A percentile compares a stretch with the other conserved stretches of the same genome.
These are phyloP conservation scores for Talaromyces sp. DNA, from an alignment of 2,329 filamentous ascomycete genomes.

Conservation along the genomic window DNA sequence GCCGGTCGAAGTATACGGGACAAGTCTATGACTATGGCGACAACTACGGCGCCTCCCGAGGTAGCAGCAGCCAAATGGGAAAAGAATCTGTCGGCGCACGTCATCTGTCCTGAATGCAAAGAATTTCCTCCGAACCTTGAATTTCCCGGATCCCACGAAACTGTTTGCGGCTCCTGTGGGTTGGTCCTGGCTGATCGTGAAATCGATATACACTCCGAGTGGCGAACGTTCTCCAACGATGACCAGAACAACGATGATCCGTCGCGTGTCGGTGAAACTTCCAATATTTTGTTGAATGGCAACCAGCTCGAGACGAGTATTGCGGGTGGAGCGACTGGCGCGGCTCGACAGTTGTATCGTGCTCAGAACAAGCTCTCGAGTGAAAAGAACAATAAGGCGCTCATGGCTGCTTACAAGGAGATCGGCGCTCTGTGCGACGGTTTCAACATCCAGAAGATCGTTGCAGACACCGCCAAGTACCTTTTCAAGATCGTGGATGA, in stretches of 20 bases:
- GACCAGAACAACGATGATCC: conserved; percentile 96
- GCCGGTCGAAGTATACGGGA: not conserved
- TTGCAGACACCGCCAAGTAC: conserved; percentile 87
- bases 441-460: conserved; percentile 75
- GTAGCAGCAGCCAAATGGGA: conserved; percentile 56
- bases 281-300: conserved; percentile 85
- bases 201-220: conserved; percentile 94
- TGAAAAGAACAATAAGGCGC: conserved; percentile 78
- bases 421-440: conserved; percentile 85
- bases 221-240: conserved; percentile 98
- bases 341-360: conserved; percentile 73
- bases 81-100: conserved; percentile 80
- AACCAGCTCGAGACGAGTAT: conserved; percentile 87
- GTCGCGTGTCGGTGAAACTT: conserved; percentile 93
- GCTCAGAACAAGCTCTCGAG: conserved; percentile 78
- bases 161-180: conserved; percentile 89
- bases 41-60: conserved; percentile 41
- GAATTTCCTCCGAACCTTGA: conserved; percentile 88
- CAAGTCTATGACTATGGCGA: conserved; percentile 16
- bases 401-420: conserved; percentile 81
- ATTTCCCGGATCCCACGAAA: conserved; percentile 90
- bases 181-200: conserved; percentile 86
- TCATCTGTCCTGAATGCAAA: conserved; percentile 88
- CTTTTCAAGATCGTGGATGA: conserved; percentile 95
- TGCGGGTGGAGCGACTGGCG: conserved; percentile 72